Evolutionary conservation across 1,139 yeast genomes (phyloP).

Genomic region (Tardiomyces depauwii): DNA sequence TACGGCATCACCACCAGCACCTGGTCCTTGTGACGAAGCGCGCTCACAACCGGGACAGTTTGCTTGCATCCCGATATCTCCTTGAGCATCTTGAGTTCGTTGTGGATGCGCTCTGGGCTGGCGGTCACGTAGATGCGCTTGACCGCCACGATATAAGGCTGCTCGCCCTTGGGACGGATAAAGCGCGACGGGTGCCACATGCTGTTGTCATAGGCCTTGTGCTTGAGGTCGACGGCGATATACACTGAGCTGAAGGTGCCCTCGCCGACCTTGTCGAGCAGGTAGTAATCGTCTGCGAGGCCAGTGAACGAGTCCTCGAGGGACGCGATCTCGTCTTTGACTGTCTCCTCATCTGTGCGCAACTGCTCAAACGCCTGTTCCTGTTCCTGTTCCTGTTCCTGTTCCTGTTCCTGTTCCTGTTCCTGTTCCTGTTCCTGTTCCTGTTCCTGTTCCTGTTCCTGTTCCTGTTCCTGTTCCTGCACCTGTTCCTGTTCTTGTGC

Average conservation of each 20-base stretch:
- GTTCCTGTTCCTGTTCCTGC: too few species aligned
- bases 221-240: constrained; percentile 60
- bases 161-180: background rate
- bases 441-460: too few species aligned
- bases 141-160: constrained; percentile 56
- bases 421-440: too few species aligned
- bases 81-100: constrained; percentile 65
- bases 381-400: too few species aligned
- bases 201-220: constrained; percentile 18
- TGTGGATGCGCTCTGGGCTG: constrained; percentile 80
- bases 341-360: background rate
- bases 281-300: constrained; percentile 46
- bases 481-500: too few species aligned
- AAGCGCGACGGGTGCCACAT: background rate
- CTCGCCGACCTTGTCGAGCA: constrained; percentile 85
- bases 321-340: constrained; percentile 42
- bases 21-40: constrained; percentile 78
- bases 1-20: constrained; percentile 88
- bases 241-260: constrained; percentile 91
- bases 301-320: constrained; percentile 55
- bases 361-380: background rate
- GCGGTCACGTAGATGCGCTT: constrained; percentile 93
- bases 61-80: constrained; percentile 44
- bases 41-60: constrained; percentile 85
- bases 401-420: too few species aligned